Conservation (phyloP, 768 basidiomycete species). For the Tulasnella sp. region DNA sequence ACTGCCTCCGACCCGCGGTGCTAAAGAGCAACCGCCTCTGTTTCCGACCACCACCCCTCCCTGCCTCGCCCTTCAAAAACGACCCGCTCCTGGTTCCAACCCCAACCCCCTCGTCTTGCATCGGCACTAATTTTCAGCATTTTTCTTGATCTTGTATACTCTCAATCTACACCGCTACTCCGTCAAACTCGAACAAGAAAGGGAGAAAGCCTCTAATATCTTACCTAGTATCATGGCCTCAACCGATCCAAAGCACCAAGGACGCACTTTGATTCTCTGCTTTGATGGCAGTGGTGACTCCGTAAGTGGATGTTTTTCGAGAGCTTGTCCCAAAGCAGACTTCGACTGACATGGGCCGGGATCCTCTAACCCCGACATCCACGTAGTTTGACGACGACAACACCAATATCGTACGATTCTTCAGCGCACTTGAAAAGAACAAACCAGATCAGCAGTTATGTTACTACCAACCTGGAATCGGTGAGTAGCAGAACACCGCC, state of each 20-base stretch:
- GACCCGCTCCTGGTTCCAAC: neutral
- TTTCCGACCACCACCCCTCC: neutral
- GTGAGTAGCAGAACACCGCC: slow-evolving; percentile 9
- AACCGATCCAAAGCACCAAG: slow-evolving; percentile 7
- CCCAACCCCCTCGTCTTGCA: neutral
- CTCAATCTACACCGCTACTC: neutral
- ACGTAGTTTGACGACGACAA: slow-evolving; percentile 38
- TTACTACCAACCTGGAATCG: slow-evolving; percentile 63
- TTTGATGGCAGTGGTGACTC: slow-evolving; percentile 58
- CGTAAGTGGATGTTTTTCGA: neutral
- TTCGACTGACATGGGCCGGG: neutral
- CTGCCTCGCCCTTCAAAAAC: neutral
- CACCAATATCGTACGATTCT: slow-evolving; percentile 68
- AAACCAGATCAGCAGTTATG: slow-evolving; percentile 50
- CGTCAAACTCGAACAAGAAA: neutral
- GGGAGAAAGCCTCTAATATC: neutral
- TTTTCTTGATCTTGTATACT: neutral
- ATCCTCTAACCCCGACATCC: neutral
- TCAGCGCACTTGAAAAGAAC: slow-evolving; percentile 62
- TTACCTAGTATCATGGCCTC: neutral
- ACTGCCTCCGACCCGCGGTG: neutral
- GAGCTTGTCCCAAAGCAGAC: neutral
- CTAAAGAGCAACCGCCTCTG: neutral
- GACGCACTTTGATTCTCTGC: slow-evolving; percentile 55
- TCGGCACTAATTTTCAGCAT: neutral